Evolutionary conservation across 768 basidiomycete species (phyloP), one percentile per base, ranked within the genome.

Genomic region (Tulasnella sp.): DNA sequence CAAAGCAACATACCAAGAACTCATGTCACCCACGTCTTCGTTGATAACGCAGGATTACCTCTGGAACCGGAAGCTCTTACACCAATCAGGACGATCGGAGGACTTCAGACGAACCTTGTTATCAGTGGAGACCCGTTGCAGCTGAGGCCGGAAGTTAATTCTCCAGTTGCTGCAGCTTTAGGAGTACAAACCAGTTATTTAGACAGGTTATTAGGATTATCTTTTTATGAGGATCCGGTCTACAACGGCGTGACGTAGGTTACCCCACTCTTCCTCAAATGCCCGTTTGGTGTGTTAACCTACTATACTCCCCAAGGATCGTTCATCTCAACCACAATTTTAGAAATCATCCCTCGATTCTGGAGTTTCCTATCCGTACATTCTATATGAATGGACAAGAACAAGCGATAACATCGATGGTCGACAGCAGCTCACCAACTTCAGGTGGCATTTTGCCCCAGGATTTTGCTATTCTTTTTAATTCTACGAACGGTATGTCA

Each of bases 21-120:
- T 0, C 76, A 82, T 60, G 83, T 76, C 60, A 71, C 67, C 7
- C 78, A 83, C 54, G 76, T 83, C 15, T 79, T 83, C 59, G 63
- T 81, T 10, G 81, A 84, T 56, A 80, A 84, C 59, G 81, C 80
- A 0, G 81, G 78, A 0, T 80, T 83, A 57, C 78, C 79, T 1
- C 78, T 76, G 0, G 81, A 84, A 59, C 78, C 80, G 0, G 81
- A 83, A 59, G 47, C 12, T 35, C 12, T 16, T 12, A 35, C 34
- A 35, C 57, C 66, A 0, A 63, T 70, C 41, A 57, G 57, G 42
- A 58, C 62, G 1, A 57, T 67, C 46, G 63, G 64, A 5, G 60
- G 47, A 45, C 58, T 8, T 13, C 39, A 55, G 6, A 69, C 69
- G 1, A 67, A 66, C 28, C 56, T 70, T 16, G 55, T 70, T 16